Evolutionary conservation across 805 yeast genomes (phyloP).

Genomic region (Allodekkera sacchari): DNA sequence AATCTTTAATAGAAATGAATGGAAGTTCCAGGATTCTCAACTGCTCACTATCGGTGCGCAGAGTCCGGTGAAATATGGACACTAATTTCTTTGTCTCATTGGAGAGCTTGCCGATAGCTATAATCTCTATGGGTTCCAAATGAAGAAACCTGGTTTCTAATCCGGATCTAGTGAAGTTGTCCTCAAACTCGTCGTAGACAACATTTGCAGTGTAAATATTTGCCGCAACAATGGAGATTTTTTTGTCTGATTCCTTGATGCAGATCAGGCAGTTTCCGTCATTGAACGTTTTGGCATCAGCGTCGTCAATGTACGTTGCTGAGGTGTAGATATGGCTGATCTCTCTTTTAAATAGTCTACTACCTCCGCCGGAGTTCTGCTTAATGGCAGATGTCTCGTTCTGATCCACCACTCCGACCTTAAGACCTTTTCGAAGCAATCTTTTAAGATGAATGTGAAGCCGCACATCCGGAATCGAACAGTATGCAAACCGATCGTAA

Average conservation of each 20-base stretch:
- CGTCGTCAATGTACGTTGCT: slow-evolving; percentile 73
- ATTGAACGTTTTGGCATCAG: slow-evolving; percentile 16
- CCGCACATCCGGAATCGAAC: slow-evolving; percentile 75
- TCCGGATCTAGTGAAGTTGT: slow-evolving; percentile 46
- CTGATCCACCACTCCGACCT: slow-evolving; percentile 84
- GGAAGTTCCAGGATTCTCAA: not conserved
- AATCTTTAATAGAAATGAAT: slow-evolving; percentile 6
- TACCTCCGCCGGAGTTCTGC: slow-evolving; percentile 35
- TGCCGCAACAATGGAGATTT: slow-evolving; percentile 47
- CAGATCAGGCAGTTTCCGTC: slow-evolving; percentile 39
- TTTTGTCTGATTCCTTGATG: slow-evolving; percentile 25
- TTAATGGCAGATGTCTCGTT: slow-evolving; percentile 73
- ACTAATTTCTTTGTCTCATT: slow-evolving; percentile 23
- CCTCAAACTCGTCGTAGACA: slow-evolving; percentile 62
- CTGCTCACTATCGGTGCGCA: not conserved
- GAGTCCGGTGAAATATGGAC: not conserved
- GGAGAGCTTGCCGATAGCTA: slow-evolving; percentile 36
- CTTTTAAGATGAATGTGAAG: slow-evolving; percentile 71
- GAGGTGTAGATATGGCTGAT: slow-evolving; percentile 68
- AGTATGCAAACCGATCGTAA: slow-evolving; percentile 63
- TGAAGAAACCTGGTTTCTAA: slow-evolving; percentile 69
- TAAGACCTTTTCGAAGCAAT: slow-evolving; percentile 60
- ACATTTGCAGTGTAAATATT: slow-evolving; percentile 73
- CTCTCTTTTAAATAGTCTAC: slow-evolving; percentile 56
- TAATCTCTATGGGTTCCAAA: slow-evolving; percentile 69